Conservation (phyloP, 169 alveolate genomes). For the Plasmodium inui region DNA sequence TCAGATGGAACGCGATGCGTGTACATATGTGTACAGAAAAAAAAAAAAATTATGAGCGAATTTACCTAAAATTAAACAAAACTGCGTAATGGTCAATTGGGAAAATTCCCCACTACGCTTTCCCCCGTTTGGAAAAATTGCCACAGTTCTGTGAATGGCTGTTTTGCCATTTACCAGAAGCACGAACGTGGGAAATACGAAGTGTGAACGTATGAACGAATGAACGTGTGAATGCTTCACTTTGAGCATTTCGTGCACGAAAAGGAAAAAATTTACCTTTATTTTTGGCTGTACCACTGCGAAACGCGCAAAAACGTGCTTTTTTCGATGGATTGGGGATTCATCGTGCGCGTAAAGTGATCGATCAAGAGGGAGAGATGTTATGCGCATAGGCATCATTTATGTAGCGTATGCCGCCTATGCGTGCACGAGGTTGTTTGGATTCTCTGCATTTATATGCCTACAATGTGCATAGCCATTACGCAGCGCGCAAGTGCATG, state of each 20-base stretch:
- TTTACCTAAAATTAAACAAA: neutral
- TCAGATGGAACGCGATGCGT: neutral
- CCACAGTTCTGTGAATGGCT: neutral
- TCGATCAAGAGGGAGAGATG: neutral
- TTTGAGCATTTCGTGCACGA: neutral
- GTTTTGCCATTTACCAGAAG: neutral
- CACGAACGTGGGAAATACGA: neutral
- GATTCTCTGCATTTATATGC: neutral
- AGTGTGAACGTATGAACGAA: neutral
- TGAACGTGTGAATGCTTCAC: neutral
- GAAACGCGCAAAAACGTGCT: neutral
- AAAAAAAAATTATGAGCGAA: constrained; percentile 1
- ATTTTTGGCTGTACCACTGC: neutral
- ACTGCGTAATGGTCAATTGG: neutral
- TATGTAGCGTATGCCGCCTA: neutral
- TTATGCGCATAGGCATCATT: neutral
- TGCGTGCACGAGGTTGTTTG: neutral
- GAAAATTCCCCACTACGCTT: neutral
- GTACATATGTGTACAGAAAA: neutral
- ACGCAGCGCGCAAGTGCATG: constrained; percentile 5
- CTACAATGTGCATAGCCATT: neutral
- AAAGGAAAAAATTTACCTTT: neutral
- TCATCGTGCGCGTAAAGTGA: neutral
- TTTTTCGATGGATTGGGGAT: neutral
- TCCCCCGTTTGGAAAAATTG: neutral